These are phyloP conservation scores for Annulohypoxylon stygium DNA, from an alignment of 495 filamentous ascomycete species.

Conservation along the genomic window DNA sequence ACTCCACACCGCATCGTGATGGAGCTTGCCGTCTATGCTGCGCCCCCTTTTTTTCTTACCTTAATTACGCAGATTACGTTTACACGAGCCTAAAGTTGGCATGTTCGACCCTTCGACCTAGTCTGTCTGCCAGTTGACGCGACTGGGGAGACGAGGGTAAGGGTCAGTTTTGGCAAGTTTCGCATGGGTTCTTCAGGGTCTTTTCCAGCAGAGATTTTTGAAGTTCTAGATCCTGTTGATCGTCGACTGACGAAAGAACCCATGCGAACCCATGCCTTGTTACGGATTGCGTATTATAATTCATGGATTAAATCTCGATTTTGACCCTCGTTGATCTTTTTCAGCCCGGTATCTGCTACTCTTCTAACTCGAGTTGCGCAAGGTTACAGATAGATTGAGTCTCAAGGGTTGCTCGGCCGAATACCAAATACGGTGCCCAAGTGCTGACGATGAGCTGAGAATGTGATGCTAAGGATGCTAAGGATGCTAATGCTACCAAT, in stretches of 20 bases:
- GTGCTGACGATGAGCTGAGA: background rate
- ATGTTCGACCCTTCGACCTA: background rate
- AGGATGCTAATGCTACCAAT: background rate
- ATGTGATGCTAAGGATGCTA: too few relatives aligned
- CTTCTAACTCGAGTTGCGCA: background rate
- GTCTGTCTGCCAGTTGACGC: slow-evolving; percentile 7
- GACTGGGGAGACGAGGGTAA: background rate
- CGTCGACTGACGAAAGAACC: slow-evolving; percentile 3
- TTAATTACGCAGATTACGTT: background rate
- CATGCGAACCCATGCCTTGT: background rate
- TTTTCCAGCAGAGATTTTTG: background rate
- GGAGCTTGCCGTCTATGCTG: slow-evolving; percentile 15
- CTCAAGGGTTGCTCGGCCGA: slow-evolving; percentile 12
- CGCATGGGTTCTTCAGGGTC: background rate
- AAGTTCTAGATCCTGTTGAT: slow-evolving; percentile 14
- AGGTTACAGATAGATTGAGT: slow-evolving; percentile 7
- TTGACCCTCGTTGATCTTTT: slow-evolving; percentile 8
- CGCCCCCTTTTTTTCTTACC: slow-evolving; percentile 22
- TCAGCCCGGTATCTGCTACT: background rate
- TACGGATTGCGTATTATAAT: slow-evolving; percentile 4
- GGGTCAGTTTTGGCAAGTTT: slow-evolving; percentile 11
- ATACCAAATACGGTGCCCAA: background rate
- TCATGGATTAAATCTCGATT: slow-evolving; percentile 37
- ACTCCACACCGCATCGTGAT: slow-evolving; percentile 22
- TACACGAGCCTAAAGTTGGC: slow-evolving; percentile 3